Percentiles rank a stretch among this genome's conserved stretches.
phyloP scores from a whole-genome alignment of 371 early-diverging fungal species.

The Saksenaea vasiformis region DNA sequence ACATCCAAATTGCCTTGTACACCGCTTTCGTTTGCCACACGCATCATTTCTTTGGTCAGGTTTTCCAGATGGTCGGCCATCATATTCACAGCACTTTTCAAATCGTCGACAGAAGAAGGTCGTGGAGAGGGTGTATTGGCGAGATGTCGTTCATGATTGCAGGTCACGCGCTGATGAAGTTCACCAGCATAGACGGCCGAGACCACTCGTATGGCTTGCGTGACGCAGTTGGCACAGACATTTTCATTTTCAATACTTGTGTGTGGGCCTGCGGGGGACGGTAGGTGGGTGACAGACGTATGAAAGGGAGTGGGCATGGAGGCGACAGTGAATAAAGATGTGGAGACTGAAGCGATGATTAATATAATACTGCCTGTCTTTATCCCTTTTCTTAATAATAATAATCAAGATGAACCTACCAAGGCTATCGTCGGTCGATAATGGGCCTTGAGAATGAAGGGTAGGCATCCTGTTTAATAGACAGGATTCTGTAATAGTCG shows the following conservation, averaged over 20 bases:
- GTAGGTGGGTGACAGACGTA: no score
- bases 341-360: neutral
- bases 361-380: neutral
- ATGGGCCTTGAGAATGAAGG: conserved; percentile 10
- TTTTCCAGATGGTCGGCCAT: conserved; percentile 64
- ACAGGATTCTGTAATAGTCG: conserved; percentile 15
- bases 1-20: conserved; percentile 68
- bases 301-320: conserved; percentile 13
- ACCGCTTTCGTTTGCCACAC: conserved; percentile 63
- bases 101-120: conserved; percentile 29
- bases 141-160: conserved; percentile 31
- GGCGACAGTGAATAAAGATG: conserved; percentile 17
- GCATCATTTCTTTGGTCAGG: conserved; percentile 58
- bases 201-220: conserved; percentile 50
- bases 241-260: no score
- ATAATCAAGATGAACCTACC: conserved; percentile 9
- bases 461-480: conserved; percentile 23
- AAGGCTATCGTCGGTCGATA: conserved; percentile 15
- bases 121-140: conserved; percentile 12
- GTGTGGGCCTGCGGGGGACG: no score
- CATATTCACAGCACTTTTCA: conserved; percentile 62
- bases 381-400: neutral
- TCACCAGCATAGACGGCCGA: conserved; percentile 54
- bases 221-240: conserved; percentile 40
- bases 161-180: conserved; percentile 49